Evolutionary conservation across 2,329 filamentous ascomycete genomes (phyloP).

Genomic region (Chaetomiaceae sp.): DNA sequence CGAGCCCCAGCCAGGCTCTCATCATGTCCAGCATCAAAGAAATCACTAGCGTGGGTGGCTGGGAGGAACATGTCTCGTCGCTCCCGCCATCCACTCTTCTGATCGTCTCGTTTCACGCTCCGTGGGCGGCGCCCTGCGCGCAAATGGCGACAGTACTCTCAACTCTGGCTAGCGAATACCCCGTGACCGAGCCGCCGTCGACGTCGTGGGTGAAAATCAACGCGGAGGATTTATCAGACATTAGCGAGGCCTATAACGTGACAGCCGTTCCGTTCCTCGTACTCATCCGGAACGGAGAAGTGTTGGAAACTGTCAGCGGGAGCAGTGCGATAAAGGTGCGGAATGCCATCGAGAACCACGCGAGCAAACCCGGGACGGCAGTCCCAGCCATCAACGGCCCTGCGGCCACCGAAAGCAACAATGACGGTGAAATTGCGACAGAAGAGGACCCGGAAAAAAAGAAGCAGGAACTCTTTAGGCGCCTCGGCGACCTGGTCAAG

Average conservation of each 20-base stretch:
- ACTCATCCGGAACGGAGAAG: constrained; percentile 67
- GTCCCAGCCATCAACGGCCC: constrained; percentile 34
- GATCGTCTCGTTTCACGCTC: constrained; percentile 90
- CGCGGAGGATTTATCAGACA: constrained; percentile 87
- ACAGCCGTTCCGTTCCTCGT: constrained; percentile 92
- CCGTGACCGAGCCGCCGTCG: constrained; percentile 58
- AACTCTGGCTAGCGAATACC: constrained; percentile 82
- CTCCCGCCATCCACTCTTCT: constrained; percentile 68
- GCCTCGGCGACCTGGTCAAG: constrained; percentile 81
- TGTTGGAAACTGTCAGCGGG: constrained; percentile 82
- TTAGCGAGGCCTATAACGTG: constrained; percentile 90
- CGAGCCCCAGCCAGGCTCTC: not conserved
- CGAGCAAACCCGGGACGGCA: constrained; percentile 40
- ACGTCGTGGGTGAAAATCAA: constrained; percentile 88
- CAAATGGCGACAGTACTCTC: constrained; percentile 87
- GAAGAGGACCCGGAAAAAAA: constrained; percentile 51
- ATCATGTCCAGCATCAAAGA: constrained; percentile 74
- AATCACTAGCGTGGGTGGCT: constrained; percentile 68
- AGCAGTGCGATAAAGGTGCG: constrained; percentile 85
- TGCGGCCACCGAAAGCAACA: constrained; percentile 37
- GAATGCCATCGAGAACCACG: constrained; percentile 78
- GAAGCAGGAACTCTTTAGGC: constrained; percentile 80
- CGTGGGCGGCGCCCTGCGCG: constrained; percentile 93
- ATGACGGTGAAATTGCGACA: constrained; percentile 37
- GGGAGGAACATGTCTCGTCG: constrained; percentile 62